Evolutionary conservation across 768 basidiomycete genomes (phyloP).

Genomic region (Cystobasidium onofrii): DNA sequence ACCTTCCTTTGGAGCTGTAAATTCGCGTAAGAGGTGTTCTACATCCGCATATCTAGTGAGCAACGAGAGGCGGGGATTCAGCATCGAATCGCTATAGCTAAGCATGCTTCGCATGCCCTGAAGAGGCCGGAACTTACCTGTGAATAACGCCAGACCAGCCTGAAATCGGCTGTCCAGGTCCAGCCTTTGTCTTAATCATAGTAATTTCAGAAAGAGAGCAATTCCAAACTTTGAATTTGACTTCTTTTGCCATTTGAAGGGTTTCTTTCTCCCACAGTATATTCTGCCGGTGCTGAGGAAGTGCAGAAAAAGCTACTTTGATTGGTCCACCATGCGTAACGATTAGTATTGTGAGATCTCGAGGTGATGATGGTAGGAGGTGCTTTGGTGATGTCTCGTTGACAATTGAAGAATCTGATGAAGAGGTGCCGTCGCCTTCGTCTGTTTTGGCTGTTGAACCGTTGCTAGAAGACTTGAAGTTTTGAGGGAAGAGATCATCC

Average conservation of each 20-base stretch:
- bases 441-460: background rate
- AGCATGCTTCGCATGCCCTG: background rate
- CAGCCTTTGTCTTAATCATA: background rate
- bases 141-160: constrained; percentile 12
- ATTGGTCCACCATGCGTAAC: constrained; percentile 28
- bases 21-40: background rate
- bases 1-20: constrained; percentile 4
- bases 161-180: background rate
- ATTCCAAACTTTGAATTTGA: constrained; percentile 23
- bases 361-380: background rate
- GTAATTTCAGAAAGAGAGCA: constrained; percentile 11
- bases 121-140: background rate
- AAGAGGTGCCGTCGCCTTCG: background rate
- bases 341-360: constrained; percentile 17
- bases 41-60: background rate
- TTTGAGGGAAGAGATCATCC: constrained; percentile 19
- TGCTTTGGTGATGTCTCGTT: background rate
- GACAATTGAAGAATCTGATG: background rate
- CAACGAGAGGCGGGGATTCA: too few species aligned
- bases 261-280: constrained; percentile 4
- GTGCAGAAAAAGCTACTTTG: constrained; percentile 12
- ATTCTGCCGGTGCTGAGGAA: background rate
- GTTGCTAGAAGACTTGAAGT: background rate
- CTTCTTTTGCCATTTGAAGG: background rate
- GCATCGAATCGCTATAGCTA: too few species aligned